A percentile compares a stretch with the other conserved stretches of the same genome.
Evolutionary conservation across 108 stramenopile genomes (phyloP).

Genomic region (Seminavis robusta): DNA sequence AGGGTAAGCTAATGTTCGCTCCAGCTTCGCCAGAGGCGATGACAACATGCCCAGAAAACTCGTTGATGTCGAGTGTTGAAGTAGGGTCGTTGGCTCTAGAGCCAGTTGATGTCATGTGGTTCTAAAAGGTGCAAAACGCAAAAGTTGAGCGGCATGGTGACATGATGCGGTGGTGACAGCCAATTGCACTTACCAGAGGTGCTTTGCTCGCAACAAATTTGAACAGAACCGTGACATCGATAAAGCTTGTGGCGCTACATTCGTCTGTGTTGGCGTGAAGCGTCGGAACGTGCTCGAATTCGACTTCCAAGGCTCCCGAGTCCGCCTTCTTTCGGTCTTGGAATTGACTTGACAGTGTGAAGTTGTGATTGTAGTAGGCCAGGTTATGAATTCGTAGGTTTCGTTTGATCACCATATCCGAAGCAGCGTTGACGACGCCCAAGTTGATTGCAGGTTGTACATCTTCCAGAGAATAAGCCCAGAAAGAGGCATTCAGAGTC

Average conservation of each 20-base stretch:
- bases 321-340: no score
- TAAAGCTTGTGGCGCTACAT: no score
- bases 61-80: constrained; percentile 12
- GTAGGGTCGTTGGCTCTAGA: background rate
- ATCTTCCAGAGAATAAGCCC: constrained; percentile 24
- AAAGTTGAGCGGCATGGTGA: no score
- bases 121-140: no score
- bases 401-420: constrained; percentile 5
- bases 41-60: constrained; percentile 18
- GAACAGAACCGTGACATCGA: no score
- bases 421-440: constrained; percentile 14
- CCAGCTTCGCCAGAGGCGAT: constrained; percentile 3
- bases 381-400: no score
- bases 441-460: constrained; percentile 13
- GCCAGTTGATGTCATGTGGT: constrained; percentile 10
- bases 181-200: no score
- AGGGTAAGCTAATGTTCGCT: constrained; percentile 13
- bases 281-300: background rate
- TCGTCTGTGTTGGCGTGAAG: no score
- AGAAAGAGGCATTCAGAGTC: constrained; percentile 15
- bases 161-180: no score
- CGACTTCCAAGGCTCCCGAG: constrained; percentile 6
- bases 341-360: no score
- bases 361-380: no score
- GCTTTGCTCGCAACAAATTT: no score